Base-by-base conservation (phyloP, 306 rosid genomes). In the Rosa rugosa region DNA sequence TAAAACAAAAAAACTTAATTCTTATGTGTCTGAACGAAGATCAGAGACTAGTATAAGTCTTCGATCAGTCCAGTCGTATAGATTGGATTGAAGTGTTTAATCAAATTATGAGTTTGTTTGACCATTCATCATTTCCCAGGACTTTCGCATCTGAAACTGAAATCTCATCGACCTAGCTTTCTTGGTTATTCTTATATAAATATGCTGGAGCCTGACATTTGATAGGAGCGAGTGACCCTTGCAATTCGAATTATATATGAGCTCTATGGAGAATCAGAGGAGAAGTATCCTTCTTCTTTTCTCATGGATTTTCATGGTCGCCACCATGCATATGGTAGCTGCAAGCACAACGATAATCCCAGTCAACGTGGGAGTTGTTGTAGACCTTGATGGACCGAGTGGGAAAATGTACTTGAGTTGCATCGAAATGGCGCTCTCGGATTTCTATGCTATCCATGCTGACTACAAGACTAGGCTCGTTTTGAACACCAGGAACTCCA, bases 361-460 rank as follows among this genome's bases (percentile, higher is more conserved):
- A 3, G 46, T 73, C 8, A 54, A 73, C 6, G 76, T 69, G 0
- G 81, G 76, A 3, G 81, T 79, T 62, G 22, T 79, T 11, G 41
- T 63, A 20, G 63, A 78, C 44, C 20, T n/a, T 7, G 77, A 59
- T 51, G 17, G 41, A 23, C 23, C 20, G 62, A 34, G 23, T 34
- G 73, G 77, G 31, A 79, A 50, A 11, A n/a, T 79, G 65, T 76
- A 76, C 8, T 72, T 72, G 64, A 62, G 54, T 44, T 79, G 77
- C 73, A 71, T 79, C 47, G 5, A 59, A 11, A 79, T 71, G 71
- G 77, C 82, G 6, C 71, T 70, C 49, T 70, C 63, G 6, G 77
- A 79, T 23, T 79, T 70, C 82, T 79, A 79, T 17, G 25, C 27
- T 47, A 46, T 44, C 18, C 71, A 71, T 7, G 18, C 11, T 36